Evolutionary conservation across 306 rosid genomes (phyloP), one percentile per base, ranked within the genome.

Genomic region (Citrullus amarus): DNA sequence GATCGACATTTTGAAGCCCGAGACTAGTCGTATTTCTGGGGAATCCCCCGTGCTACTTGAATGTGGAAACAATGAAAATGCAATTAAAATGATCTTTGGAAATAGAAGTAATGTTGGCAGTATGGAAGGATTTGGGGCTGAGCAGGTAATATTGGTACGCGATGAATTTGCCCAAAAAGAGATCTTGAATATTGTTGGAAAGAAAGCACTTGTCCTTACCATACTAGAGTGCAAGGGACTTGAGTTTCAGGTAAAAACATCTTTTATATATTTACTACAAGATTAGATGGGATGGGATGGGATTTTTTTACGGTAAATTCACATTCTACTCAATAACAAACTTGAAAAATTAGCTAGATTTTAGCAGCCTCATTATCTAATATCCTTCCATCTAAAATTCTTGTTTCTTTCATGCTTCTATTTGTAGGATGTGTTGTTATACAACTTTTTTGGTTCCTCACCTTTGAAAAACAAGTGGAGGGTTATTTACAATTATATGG

Each of bases 151-250:
- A 71, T 83, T 92, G 88, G 96, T 92, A 25, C 90, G 96, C 4
- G 93, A 92, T 80, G 97, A 88, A 56, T 39, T 17, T 44, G 85
- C 87, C 12, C 85, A 89, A 22, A 80, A 81, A 13, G 91, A 88
- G 61, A 75, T 92, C 56, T 51, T 81, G 9, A 81, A 55, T 3
- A 54, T 79, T 71, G 91, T 89, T 39, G 97, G 93, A 50, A 90
- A 92, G 77, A 87, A 90, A 11, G 96, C 97, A 81, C 96, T 92
- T 83, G 88, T 92, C 14, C 79, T 92, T 66, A 92, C 97, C 6
- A 81, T 90, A 44, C 41, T 92, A 55, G 96, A 92, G 82, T 92
- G 97, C 81, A 92, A 92, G 71, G 97, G 97, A n/a, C 96, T 92
- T 39, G 96, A 92, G 46, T 92, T 92, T 82, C 96, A 92, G 97